A percentile compares a stretch with the other conserved stretches of the same genome.
These are phyloP conservation scores for Tubosaeta brunneosetosa DNA, from an alignment of 768 basidiomycete species.

Conservation along the genomic window DNA sequence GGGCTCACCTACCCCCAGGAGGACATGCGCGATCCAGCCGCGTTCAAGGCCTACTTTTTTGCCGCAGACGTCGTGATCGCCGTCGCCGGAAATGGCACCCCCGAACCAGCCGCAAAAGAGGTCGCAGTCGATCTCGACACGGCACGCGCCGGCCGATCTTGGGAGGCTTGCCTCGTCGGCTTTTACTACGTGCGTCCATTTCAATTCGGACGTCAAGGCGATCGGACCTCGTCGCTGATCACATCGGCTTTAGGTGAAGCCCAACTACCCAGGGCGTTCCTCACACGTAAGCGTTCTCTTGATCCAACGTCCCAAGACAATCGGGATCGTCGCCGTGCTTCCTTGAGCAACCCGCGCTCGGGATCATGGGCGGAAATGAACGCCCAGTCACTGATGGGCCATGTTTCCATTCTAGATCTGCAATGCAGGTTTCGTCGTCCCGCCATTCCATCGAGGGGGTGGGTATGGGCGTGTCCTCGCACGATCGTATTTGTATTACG, in stretches of 20 bases:
- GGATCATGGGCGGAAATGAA: slow-evolving; percentile 5
- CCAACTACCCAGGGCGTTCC: slow-evolving; percentile 86
- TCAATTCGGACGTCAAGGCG: neutral
- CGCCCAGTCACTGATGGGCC: neutral
- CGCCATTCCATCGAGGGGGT: slow-evolving; percentile 52
- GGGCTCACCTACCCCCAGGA: slow-evolving; percentile 89
- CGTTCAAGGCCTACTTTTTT: slow-evolving; percentile 76
- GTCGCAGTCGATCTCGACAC: slow-evolving; percentile 35
- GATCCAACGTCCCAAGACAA: neutral
- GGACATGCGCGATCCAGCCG: slow-evolving; percentile 43
- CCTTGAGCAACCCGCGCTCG: neutral
- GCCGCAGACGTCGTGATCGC: slow-evolving; percentile 72
- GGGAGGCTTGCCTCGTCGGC: slow-evolving; percentile 70
- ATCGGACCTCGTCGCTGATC: slow-evolving; percentile 5
- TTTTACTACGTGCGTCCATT: slow-evolving; percentile 65
- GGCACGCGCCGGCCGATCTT: slow-evolving; percentile 47
- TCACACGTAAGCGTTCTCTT: slow-evolving; percentile 64
- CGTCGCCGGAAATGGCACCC: slow-evolving; percentile 30
- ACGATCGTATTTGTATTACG: slow-evolving; percentile 75
- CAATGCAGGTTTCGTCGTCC: slow-evolving; percentile 86
- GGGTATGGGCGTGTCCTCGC: slow-evolving; percentile 73
- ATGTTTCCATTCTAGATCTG: slow-evolving; percentile 51
- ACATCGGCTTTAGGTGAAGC: slow-evolving; percentile 52
- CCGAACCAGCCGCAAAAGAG: slow-evolving; percentile 5
- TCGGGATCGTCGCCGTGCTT: neutral